Base-by-base conservation (phyloP, 2,329 filamentous ascomycete genomes). In the Lasiodiplodia gonubiensis region DNA sequence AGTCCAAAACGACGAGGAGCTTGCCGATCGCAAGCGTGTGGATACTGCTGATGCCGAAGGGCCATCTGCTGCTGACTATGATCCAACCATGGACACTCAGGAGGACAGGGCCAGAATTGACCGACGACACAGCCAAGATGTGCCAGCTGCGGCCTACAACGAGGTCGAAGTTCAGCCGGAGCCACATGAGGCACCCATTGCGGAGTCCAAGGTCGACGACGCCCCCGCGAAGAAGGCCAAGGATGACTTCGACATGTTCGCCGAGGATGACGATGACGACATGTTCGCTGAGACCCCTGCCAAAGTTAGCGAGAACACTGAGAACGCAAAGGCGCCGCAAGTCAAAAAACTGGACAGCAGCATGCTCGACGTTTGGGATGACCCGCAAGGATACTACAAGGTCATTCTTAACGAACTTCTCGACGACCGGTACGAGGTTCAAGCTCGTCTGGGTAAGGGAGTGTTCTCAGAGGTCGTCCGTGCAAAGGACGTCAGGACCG, bases 401-500 rank as follows among this genome's bases (percentile, higher is more conserved):
- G 90, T 97, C 68, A 93, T 96, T 67, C 89, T 93, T 49, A 94
- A 94, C 74, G 95, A 99, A 82, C 83, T 98, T 63, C 85, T 99
- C 70, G 92, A 97, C 72, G 89, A 89, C 35, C 91, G 93, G 39
- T 98, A 98, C 78, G 92, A 95, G 76, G 89, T 99, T 37, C 91
- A 94, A 77, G 89, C 94, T 68, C 90, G 90, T 64, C 85, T 99
- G 25, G 95, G 95, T 70, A 93, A 92, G 79, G 95, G 95, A 73
- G 97, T 97, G 86, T 99, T 97, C 78, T 97, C 95, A 0, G 93
- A 93, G 10, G 95, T 99, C n/a, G 93, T 95, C 64, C 89, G 93
- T 70, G 95, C 95, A 25, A 86, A 88, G 70, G 94, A 97, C 78
- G 86, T 90, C 4, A 64, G 64, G 25, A 92, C 86, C 54, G 76